Conservation (phyloP, 257 asterid species). For the Echites panduratus region DNA sequence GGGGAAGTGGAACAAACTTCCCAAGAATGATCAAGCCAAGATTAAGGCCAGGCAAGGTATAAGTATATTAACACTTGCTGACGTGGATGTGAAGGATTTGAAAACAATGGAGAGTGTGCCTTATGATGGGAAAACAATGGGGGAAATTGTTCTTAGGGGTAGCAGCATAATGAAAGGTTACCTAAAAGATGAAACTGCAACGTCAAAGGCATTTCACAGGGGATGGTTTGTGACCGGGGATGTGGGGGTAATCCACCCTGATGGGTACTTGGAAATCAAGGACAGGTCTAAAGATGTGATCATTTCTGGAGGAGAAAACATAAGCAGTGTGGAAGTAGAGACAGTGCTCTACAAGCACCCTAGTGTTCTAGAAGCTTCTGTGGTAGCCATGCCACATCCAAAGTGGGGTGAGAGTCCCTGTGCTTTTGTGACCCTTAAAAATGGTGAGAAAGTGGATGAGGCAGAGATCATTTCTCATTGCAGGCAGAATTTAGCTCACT, state of each 20-base stretch:
- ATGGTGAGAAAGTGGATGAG: constrained; percentile 22
- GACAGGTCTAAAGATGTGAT: constrained; percentile 84
- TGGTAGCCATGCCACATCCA: constrained; percentile 89
- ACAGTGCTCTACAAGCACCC: constrained; percentile 47
- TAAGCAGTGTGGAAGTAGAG: constrained; percentile 85
- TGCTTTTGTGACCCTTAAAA: constrained; percentile 28
- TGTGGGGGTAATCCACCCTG: constrained; percentile 75
- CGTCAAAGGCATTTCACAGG: constrained; percentile 37
- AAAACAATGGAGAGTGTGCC: constrained; percentile 58
- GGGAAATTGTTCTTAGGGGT: constrained; percentile 71
- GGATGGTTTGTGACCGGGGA: constrained; percentile 90
- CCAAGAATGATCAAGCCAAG: constrained; percentile 29
- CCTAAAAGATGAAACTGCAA: constrained; percentile 48
- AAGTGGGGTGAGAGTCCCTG: constrained; percentile 66
- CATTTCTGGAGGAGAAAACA: constrained; percentile 90
- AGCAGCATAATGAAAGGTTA: constrained; percentile 90
- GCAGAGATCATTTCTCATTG: constrained; percentile 54
- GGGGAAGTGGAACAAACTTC: constrained; percentile 43
- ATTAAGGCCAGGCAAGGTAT: constrained; percentile 76
- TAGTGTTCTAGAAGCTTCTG: constrained; percentile 64
- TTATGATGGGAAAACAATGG: constrained; percentile 53
- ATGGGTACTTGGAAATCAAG: constrained; percentile 80
- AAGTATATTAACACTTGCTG: constrained; percentile 58
- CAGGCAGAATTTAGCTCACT: constrained; percentile 47
- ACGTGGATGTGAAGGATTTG: constrained; percentile 59